Evolutionary conservation across 2,329 filamentous ascomycete genomes (phyloP), one percentile per base, ranked within the genome.

Genomic region (Sporothrix pallida): DNA sequence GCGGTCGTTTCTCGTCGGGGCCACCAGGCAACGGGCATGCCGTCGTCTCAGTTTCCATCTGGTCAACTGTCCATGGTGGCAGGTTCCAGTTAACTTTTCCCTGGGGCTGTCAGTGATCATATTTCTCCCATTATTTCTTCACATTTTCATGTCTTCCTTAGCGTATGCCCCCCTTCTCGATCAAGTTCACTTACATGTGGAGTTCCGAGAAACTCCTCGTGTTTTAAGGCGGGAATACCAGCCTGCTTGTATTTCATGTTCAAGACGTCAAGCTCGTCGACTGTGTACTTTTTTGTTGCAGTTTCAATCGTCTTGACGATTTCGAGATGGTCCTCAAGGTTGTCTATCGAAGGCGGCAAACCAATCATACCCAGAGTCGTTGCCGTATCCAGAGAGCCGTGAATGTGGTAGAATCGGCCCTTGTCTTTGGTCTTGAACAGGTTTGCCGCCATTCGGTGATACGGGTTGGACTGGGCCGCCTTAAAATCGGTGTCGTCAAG

Each of bases 401-500:
- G 85, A 0, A 88, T 80, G 12, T 84, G 85, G 78, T 92, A 94
- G 77, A 86, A 88, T 83, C 84, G 87, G 17, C 52, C 44, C 0
- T 73, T 71, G 15, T 70, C 56, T 12, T 71, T 69, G 9, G 76
- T 77, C 48, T 73, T 65, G 73, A 77, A 77, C n/a, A 78, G 60
- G 56, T 75, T 75, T 42, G 76, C 74, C 7, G 74, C 74, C 71
- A 77, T 74, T 20, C 75, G 76, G 6, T 76, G 75, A 56, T 94
- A 94, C 7, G 88, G 83, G 75, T 90, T 88, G 1, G 91, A 92
- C 79, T 94, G 92, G 0, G 92, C 92, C 75, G 87, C 83, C 5
- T 92, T 83, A 26, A 93, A 81, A 80, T 94, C 92, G 78, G 91
- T 94, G 46, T 75, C 73, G 78, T 73, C 73, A n/a, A 79, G 78